A percentile compares a stretch with the other conserved stretches of the same genome.
Conservation (phyloP, 208 protist species). For the Crithidia expoeki region DNA sequence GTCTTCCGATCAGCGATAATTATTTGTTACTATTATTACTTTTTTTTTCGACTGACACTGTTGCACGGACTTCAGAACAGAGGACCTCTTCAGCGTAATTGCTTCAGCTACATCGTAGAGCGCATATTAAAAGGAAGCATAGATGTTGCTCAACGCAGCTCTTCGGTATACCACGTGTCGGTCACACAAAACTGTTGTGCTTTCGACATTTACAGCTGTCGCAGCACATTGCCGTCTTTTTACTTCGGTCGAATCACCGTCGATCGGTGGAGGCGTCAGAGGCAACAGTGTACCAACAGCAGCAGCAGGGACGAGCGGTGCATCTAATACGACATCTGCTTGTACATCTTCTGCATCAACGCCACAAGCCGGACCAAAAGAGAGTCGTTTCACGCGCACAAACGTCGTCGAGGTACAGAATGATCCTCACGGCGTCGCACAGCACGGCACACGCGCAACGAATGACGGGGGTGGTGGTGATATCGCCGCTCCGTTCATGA, state of each 20-base stretch:
- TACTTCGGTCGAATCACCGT: no score
- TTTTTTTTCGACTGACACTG: no score
- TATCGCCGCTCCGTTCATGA: neutral
- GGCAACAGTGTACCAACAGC: neutral
- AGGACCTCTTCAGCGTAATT: no score
- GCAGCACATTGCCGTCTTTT: neutral
- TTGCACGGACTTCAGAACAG: no score
- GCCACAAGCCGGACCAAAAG: neutral
- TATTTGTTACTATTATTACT: no score
- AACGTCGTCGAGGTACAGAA: neutral
- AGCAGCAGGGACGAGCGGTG: neutral
- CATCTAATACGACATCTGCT: neutral
- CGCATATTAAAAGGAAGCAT: no score
- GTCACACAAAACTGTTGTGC: neutral
- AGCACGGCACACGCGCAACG: no score
- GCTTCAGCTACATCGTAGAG: no score
- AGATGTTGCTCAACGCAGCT: neutral
- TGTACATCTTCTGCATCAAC: neutral
- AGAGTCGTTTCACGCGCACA: slow-evolving; percentile 4
- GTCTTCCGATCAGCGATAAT: no score
- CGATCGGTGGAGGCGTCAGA: no score
- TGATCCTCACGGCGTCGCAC: no score
- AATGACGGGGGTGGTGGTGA: neutral
- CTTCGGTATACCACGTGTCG: neutral
- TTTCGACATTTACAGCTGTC: neutral